Conservation (phyloP, 1,284 basidiomycete genomes). For the Laetiporus sulphureus region DNA sequence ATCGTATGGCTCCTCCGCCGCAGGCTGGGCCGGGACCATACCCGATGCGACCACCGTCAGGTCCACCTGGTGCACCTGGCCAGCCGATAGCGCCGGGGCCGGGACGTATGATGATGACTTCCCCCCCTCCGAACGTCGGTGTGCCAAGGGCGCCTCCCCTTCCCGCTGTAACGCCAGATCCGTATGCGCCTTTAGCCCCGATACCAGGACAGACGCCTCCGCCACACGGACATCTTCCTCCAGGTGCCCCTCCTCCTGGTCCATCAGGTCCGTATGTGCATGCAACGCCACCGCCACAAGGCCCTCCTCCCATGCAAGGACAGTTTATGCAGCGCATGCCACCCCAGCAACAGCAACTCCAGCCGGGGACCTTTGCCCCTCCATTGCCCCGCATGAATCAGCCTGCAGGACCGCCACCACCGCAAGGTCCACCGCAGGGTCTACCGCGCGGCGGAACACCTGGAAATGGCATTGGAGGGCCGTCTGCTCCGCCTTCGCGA, state of each 20-base stretch:
- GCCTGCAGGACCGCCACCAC: conserved; percentile 36
- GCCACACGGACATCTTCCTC: conserved; percentile 4
- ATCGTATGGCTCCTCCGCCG: conserved; percentile 25
- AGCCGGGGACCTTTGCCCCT: conserved; percentile 20
- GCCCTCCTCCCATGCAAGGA: conserved; percentile 13
- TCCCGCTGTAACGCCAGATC: conserved; percentile 18
- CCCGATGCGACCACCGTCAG: conserved; percentile 32
- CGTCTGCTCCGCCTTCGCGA: conserved; percentile 23
- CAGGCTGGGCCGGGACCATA: conserved; percentile 25
- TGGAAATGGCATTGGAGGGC: conserved; percentile 25
- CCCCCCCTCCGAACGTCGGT: conserved; percentile 33
- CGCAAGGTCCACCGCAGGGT: conserved; percentile 32
- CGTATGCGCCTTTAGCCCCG: conserved; percentile 35
- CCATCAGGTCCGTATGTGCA: conserved; percentile 31
- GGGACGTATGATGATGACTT: conserved; percentile 25
- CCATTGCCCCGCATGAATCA: conserved; percentile 16
- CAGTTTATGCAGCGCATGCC: conserved; percentile 10
- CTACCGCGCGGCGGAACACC: conserved; percentile 34
- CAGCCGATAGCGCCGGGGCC: conserved; percentile 30
- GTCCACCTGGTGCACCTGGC: conserved; percentile 23
- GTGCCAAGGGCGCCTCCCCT: conserved; percentile 22
- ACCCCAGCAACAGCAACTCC: conserved; percentile 12
- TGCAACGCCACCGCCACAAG: conserved; percentile 36
- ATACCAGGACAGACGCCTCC: conserved; percentile 19
- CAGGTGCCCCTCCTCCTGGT: background rate